These are phyloP conservation scores for Hygrophorus russula DNA, from an alignment of 768 basidiomycete species.

Conservation along the genomic window DNA sequence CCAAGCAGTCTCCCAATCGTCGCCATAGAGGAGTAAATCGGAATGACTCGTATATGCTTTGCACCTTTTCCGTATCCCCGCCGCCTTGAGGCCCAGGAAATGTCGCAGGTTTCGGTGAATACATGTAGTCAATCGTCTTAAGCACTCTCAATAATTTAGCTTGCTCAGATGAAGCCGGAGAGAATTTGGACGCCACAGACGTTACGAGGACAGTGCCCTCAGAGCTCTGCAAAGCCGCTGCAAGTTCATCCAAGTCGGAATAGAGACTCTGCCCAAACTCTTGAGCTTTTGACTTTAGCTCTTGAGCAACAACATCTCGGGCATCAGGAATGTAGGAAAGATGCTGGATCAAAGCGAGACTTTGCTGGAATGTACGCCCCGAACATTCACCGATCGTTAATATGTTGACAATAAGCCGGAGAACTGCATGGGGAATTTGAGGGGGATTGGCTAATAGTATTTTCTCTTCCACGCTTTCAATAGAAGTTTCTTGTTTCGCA, in stretches of 20 bases:
- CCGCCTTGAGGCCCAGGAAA: constrained; percentile 20
- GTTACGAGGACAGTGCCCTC: constrained; percentile 47
- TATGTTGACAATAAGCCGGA: constrained; percentile 92
- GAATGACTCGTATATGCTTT: constrained; percentile 86
- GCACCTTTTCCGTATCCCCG: constrained; percentile 70
- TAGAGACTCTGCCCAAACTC: constrained; percentile 73
- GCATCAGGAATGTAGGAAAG: constrained; percentile 82
- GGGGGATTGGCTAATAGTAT: constrained; percentile 62
- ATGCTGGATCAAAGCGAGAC: constrained; percentile 84
- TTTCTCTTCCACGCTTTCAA: constrained; percentile 33
- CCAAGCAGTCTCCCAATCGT: constrained; percentile 81
- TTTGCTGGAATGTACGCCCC: constrained; percentile 91
- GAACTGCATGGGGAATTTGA: constrained; percentile 72
- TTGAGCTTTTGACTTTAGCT: constrained; percentile 78
- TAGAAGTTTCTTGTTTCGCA: constrained; percentile 15
- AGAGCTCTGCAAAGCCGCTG: constrained; percentile 45
- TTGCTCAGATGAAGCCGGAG: constrained; percentile 87
- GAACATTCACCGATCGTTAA: constrained; percentile 97
- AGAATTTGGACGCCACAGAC: constrained; percentile 80
- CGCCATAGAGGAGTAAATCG: constrained; percentile 83
- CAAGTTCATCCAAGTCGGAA: constrained; percentile 69
- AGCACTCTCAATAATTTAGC: constrained; percentile 93
- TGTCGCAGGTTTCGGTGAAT: constrained; percentile 44
- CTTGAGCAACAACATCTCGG: constrained; percentile 80
- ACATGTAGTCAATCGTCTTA: constrained; percentile 98